These are phyloP conservation scores for Rosellinia necatrix DNA, from an alignment of 2,329 filamentous ascomycete species.

Conservation along the genomic window DNA sequence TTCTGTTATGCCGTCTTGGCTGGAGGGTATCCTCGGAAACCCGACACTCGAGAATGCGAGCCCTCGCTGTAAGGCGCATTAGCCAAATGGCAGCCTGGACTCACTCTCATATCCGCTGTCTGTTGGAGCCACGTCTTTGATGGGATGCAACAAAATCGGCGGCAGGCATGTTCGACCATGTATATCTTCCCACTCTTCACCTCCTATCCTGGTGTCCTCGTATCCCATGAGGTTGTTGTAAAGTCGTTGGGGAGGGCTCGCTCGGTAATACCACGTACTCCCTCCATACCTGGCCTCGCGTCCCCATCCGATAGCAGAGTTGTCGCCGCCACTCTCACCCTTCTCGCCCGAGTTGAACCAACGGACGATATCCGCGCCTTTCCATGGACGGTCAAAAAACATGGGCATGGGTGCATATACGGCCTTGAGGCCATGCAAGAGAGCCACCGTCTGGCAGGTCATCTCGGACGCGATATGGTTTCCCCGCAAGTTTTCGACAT, in stretches of 20 bases:
- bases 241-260: slow-evolving; percentile 59
- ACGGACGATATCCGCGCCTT: slow-evolving; percentile 54
- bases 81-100: slow-evolving; percentile 45
- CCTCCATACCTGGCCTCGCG: slow-evolving; percentile 61
- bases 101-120: slow-evolving; percentile 49
- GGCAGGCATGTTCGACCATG: slow-evolving; percentile 64
- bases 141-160: slow-evolving; percentile 62
- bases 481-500: slow-evolving; percentile 73
- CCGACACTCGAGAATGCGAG: neutral
- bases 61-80: neutral
- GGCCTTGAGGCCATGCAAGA: slow-evolving; percentile 79
- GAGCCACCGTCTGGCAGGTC: slow-evolving; percentile 73
- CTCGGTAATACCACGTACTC: slow-evolving; percentile 66
- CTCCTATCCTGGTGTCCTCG: slow-evolving; percentile 59
- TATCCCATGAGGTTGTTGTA: slow-evolving; percentile 69
- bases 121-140: slow-evolving; percentile 62
- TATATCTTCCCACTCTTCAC: slow-evolving; percentile 58
- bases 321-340: slow-evolving; percentile 58
- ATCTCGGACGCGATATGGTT: slow-evolving; percentile 82
- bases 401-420: slow-evolving; percentile 80
- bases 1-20: neutral
- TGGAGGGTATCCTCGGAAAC: neutral
- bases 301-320: slow-evolving; percentile 64
- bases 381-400: slow-evolving; percentile 78
- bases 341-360: slow-evolving; percentile 65